Evolutionary conservation across 2,329 filamentous ascomycete genomes (phyloP), one percentile per base, ranked within the genome.

Genomic region (Xylariaceae sp.): DNA sequence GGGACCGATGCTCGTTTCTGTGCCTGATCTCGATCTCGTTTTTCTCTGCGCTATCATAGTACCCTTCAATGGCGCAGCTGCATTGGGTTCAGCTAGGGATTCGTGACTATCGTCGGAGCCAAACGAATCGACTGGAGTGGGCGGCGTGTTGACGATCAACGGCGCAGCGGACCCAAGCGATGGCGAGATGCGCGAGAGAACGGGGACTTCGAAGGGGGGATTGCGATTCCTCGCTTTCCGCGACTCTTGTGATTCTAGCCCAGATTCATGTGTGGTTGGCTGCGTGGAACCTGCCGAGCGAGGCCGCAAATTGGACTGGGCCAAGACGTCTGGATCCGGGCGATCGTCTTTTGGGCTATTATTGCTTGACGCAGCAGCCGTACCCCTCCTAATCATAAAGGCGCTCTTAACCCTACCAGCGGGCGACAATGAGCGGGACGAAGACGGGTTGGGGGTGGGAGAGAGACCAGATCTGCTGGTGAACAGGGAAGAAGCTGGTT

Each of bases 321-420:
- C 61, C 56, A 62, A 64, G 59, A 66, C 56, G 42, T 67, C 64
- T 57, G 64, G 60, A 35, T 62, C 62, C 45, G 61, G 50, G 51
- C 49, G 50, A 44, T 57, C 56, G 54, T 60, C 56, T 55, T 66
- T 64, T 57, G 75, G 74, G 37, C 72, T 74, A 39, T 69, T 74
- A 37, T 77, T 77, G 64, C 77, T 81, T 59, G 76, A 74, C 62
- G 75, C 78, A 30, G 76, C 71, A 59, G 75, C 79, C 34, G 73
- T 68, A 62, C 68, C 75, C 69, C 80, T 84, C 68, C 82, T 85
- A 50, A 80, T 77, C 60, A 77, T 82, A 68, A 94, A 90, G 10
- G 87, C 88, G 69, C 87, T 86, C 72, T 83, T 88, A 62, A 93
- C 77, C 69, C 86, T 89, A 68, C 85, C 83, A 55, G 82, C 85